Evolutionary conservation across 495 filamentous ascomycete genomes (phyloP).

Genomic region (Cairneyella variabilis): DNA sequence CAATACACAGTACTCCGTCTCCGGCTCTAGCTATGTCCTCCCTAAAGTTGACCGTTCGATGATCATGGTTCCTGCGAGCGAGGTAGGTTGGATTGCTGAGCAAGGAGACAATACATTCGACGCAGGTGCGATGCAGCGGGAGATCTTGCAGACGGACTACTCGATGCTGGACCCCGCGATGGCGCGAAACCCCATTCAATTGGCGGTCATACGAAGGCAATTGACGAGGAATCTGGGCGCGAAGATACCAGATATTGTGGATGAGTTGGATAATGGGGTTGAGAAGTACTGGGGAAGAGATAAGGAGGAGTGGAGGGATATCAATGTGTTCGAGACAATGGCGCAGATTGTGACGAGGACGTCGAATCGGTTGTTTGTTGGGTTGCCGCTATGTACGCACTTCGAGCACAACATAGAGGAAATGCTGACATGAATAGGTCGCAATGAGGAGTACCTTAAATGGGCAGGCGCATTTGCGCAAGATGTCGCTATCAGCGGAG

Average conservation of each 20-base stretch:
- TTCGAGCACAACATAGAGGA: too few species aligned
- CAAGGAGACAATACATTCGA: constrained; percentile 40
- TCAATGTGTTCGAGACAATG: constrained; percentile 36
- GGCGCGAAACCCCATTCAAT: constrained; percentile 30
- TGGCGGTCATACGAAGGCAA: constrained; percentile 30
- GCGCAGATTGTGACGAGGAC: constrained; percentile 47
- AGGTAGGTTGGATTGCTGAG: constrained; percentile 38
- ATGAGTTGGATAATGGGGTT: constrained; percentile 35
- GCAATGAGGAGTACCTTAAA: constrained; percentile 37
- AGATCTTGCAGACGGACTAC: constrained; percentile 35
- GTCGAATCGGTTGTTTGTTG: constrained; percentile 56
- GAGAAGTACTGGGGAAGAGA: constrained; percentile 33
- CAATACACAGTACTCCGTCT: constrained; percentile 6
- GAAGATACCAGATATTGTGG: constrained; percentile 36
- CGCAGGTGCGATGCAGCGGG: constrained; percentile 32
- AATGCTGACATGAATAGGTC: constrained; percentile 36
- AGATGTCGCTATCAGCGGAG: constrained; percentile 30
- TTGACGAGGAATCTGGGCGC: constrained; percentile 39
- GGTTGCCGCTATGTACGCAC: constrained; percentile 44
- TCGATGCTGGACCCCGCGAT: constrained; percentile 32
- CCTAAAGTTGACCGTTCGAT: constrained; percentile 4
- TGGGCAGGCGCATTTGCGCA: constrained; percentile 38
- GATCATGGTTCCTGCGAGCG: constrained; percentile 37
- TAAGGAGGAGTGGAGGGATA: constrained; percentile 29
- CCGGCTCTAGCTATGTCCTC: constrained; percentile 3